phyloP scores from a whole-genome alignment of 768 basidiomycete species.

The Mycena alexandri region DNA sequence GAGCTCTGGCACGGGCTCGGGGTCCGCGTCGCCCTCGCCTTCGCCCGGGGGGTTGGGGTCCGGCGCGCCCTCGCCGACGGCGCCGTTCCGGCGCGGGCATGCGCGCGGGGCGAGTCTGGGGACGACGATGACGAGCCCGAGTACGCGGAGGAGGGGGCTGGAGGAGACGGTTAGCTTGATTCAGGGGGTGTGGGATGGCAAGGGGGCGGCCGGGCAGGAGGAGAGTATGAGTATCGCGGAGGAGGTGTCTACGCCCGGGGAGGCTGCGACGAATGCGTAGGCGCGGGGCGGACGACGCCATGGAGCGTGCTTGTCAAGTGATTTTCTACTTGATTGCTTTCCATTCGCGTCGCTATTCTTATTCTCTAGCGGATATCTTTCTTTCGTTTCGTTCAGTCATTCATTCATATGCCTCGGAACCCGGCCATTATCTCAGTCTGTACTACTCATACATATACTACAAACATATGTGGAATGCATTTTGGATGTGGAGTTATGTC shows the following conservation, averaged over 20 bases:
- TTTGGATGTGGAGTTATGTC: background rate
- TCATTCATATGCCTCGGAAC: too few relatives aligned
- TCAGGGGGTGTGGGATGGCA: slow-evolving; percentile 91
- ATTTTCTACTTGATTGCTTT: too few relatives aligned
- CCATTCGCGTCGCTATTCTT: too few relatives aligned
- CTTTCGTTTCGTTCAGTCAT: too few relatives aligned
- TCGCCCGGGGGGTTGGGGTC: background rate
- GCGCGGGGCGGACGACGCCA: too few relatives aligned
- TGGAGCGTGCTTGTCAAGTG: too few relatives aligned
- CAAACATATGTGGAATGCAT: too few relatives aligned
- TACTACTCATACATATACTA: too few relatives aligned
- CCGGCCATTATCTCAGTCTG: too few relatives aligned
- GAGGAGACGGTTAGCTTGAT: slow-evolving; percentile 97
- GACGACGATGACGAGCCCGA: slow-evolving; percentile 96
- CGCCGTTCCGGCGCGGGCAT: slow-evolving; percentile 78
- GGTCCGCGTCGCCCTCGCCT: slow-evolving; percentile 19
- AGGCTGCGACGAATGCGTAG: background rate
- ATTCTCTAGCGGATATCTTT: too few relatives aligned
- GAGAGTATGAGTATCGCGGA: slow-evolving; percentile 7
- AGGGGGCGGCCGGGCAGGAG: slow-evolving; percentile 42
- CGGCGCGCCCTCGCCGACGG: slow-evolving; percentile 8
- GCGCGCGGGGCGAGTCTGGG: slow-evolving; percentile 87
- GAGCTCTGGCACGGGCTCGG: too few relatives aligned
- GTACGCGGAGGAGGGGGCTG: slow-evolving; percentile 89
- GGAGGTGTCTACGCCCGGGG: background rate